phyloP scores from a whole-genome alignment of 768 basidiomycete species.

The Suillus sp. region DNA sequence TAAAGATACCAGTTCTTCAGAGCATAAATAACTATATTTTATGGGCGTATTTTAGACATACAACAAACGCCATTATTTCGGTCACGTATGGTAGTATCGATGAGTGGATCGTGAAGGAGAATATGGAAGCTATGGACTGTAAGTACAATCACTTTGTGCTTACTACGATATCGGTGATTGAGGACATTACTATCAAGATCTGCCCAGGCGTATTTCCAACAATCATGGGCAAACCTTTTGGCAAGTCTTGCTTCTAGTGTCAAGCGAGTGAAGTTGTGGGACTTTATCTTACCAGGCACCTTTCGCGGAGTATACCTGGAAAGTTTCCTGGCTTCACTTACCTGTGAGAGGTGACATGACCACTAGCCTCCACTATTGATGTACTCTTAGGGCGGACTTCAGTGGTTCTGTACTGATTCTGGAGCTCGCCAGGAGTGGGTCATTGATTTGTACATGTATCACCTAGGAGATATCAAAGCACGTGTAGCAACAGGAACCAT shows the following conservation, averaged over 20 bases:
- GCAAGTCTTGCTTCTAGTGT: too few relatives aligned
- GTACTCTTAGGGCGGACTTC: neutral
- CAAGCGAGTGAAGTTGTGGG: too few relatives aligned
- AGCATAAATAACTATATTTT: too few relatives aligned
- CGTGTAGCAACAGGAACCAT: neutral
- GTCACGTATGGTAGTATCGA: constrained; percentile 48
- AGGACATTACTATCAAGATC: constrained; percentile 11
- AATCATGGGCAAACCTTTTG: too few relatives aligned
- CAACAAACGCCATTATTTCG: constrained; percentile 47
- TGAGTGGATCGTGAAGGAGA: constrained; percentile 51
- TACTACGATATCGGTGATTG: neutral
- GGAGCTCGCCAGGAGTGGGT: too few relatives aligned
- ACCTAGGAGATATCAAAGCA: neutral
- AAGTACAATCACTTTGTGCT: constrained; percentile 16
- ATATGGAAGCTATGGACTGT: constrained; percentile 47
- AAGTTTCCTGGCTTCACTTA: too few relatives aligned
- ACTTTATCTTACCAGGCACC: too few relatives aligned
- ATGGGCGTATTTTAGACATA: constrained; percentile 18
- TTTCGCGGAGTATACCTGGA: too few relatives aligned
- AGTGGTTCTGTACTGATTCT: neutral
- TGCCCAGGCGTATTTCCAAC: constrained; percentile 17
- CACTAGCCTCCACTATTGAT: neutral
- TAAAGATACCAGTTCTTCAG: too few relatives aligned
- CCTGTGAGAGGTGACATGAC: too few relatives aligned
- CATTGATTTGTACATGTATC: neutral